Evolutionary conservation across 2,329 filamentous ascomycete genomes (phyloP).

Genomic region (Pestalotiopsis sp.): DNA sequence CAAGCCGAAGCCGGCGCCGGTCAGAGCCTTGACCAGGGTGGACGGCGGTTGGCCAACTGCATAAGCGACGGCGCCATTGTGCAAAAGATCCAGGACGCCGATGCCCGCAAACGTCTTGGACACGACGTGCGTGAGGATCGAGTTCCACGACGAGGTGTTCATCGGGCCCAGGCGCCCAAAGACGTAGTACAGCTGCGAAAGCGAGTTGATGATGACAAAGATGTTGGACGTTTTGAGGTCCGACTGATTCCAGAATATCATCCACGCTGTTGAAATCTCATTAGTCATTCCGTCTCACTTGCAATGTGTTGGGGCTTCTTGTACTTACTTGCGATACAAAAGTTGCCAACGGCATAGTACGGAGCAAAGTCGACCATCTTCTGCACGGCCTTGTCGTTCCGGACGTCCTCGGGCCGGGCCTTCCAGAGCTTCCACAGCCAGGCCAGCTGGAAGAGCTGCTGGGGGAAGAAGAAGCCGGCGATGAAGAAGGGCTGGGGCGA

Average conservation of each 20-base stretch:
- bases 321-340: constrained; percentile 57
- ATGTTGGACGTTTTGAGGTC: constrained; percentile 52
- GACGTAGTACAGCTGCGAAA: constrained; percentile 57
- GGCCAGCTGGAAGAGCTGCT: constrained; percentile 58
- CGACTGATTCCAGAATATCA: constrained; percentile 62
- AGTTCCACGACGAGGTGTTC: constrained; percentile 48
- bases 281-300: neutral
- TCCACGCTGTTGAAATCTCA: constrained; percentile 46
- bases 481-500: constrained; percentile 61
- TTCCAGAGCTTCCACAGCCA: constrained; percentile 60
- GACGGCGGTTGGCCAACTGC: constrained; percentile 49
- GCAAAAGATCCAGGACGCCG: constrained; percentile 59
- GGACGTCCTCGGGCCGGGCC: constrained; percentile 39
- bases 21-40: constrained; percentile 49
- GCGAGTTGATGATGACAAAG: constrained; percentile 58
- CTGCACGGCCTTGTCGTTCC: constrained; percentile 41
- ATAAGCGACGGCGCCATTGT: constrained; percentile 59
- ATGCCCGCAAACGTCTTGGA: constrained; percentile 63
- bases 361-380: constrained; percentile 56
- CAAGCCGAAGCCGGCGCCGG: constrained; percentile 53
- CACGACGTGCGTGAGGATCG: constrained; percentile 59
- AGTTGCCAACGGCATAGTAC: constrained; percentile 56
- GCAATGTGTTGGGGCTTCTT: neutral
- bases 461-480: constrained; percentile 61
- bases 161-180: constrained; percentile 48